These are phyloP conservation scores for Vigna hirtella DNA, from an alignment of 306 rosid genomes.

Conservation along the genomic window DNA sequence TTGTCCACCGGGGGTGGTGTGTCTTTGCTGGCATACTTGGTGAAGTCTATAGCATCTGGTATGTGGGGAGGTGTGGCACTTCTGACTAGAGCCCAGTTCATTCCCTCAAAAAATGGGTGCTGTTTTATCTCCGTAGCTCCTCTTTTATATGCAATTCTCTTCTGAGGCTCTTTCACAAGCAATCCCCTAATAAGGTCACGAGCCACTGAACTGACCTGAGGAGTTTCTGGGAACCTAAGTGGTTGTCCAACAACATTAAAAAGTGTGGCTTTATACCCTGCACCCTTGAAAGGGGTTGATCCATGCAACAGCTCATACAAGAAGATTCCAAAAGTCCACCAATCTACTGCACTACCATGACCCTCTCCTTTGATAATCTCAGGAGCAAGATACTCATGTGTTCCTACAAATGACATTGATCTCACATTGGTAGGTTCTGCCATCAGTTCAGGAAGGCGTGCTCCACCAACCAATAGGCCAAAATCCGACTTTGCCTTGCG, in stretches of 20 bases:
- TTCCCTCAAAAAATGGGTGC: constrained; percentile 91
- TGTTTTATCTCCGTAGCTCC: constrained; percentile 92
- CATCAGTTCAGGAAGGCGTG: constrained; percentile 83
- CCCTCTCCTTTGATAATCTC: constrained; percentile 95
- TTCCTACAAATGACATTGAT: constrained; percentile 96
- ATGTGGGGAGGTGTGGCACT: constrained; percentile 82
- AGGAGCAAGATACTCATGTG: constrained; percentile 91
- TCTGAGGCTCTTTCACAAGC: constrained; percentile 81
- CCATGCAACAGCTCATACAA: constrained; percentile 84
- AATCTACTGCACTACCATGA: constrained; percentile 94
- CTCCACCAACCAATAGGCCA: constrained; percentile 66
- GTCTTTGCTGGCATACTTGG: constrained; percentile 66
- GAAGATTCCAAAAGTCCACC: constrained; percentile 98
- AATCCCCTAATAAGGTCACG: constrained; percentile 83
- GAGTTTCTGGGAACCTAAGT: constrained; percentile 77
- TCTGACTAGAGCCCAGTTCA: constrained; percentile 93
- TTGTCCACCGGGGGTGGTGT: constrained; percentile 45
- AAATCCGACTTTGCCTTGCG: constrained; percentile 86
- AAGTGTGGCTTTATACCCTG: constrained; percentile 83
- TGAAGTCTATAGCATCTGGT: constrained; percentile 73
- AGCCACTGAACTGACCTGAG: constrained; percentile 64
- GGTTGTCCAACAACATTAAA: constrained; percentile 90
- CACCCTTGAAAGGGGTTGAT: constrained; percentile 86
- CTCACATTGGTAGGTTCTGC: constrained; percentile 91
- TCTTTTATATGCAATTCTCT: constrained; percentile 82